A percentile compares a stretch with the other conserved stretches of the same genome.
phyloP scores from a whole-genome alignment of 2,329 filamentous ascomycete species.

The Exophiala calicioides region DNA sequence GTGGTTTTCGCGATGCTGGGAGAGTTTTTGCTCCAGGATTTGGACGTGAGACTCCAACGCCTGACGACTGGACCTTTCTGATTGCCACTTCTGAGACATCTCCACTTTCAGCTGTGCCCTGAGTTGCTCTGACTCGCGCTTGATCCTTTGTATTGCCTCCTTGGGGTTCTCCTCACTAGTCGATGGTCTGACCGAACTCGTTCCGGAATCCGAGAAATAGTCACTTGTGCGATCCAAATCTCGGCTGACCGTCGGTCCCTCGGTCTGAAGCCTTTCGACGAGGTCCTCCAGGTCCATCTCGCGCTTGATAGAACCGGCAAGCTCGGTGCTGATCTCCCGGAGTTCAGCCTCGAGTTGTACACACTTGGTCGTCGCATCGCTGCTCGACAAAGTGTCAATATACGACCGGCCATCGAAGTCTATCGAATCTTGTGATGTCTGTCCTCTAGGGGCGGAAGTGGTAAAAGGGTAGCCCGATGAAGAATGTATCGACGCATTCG shows the following conservation, averaged over 20 bases:
- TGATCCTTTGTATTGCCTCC: constrained; percentile 78
- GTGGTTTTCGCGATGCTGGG: constrained; percentile 52
- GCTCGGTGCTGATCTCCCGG: constrained; percentile 86
- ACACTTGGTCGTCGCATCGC: constrained; percentile 60
- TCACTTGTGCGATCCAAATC: constrained; percentile 71
- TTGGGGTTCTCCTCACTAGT: constrained; percentile 56
- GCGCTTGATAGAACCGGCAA: constrained; percentile 87
- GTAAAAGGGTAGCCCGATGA: constrained; percentile 27
- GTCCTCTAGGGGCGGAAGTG: constrained; percentile 33
- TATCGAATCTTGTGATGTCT: constrained; percentile 41
- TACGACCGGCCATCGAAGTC: constrained; percentile 48
- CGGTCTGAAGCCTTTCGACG: constrained; percentile 82
- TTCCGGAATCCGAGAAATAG: constrained; percentile 96
- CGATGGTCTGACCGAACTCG: constrained; percentile 77
- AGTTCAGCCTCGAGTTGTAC: constrained; percentile 93
- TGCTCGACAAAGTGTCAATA: constrained; percentile 37
- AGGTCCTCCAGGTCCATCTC: constrained; percentile 97
- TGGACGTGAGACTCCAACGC: constrained; percentile 82
- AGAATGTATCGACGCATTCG: constrained; percentile 36
- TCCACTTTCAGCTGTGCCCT: constrained; percentile 84
- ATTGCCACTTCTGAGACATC: constrained; percentile 80
- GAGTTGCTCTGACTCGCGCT: constrained; percentile 84
- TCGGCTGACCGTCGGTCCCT: constrained; percentile 65
- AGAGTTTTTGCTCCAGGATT: constrained; percentile 73
- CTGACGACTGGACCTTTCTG: constrained; percentile 75